These are phyloP conservation scores for Torulaspora maleeae DNA, from an alignment of 805 yeast species.

Conservation along the genomic window DNA sequence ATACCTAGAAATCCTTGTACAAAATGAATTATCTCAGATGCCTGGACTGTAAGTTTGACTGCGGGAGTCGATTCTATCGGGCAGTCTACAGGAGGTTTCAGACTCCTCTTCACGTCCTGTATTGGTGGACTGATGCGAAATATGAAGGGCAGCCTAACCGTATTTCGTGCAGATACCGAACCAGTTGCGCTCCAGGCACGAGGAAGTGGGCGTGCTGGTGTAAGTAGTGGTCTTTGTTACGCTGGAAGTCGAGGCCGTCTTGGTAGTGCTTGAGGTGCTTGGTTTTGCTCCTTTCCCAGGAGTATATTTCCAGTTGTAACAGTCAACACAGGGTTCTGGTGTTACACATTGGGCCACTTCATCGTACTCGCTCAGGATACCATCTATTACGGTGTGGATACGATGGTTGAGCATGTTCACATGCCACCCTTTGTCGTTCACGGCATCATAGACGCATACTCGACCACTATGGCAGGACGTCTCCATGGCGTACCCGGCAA, in stretches of 20 bases:
- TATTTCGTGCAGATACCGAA: conserved; percentile 35
- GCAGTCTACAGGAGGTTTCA: not conserved
- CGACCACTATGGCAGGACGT: conserved; percentile 89
- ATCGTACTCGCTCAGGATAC: conserved; percentile 66
- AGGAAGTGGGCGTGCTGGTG: conserved; percentile 20
- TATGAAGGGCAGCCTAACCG: conserved; percentile 5
- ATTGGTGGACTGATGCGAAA: too few relatives aligned
- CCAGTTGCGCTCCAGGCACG: conserved; percentile 36
- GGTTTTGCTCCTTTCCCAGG: conserved; percentile 36
- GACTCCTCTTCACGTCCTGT: too few relatives aligned
- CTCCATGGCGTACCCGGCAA: conserved; percentile 97
- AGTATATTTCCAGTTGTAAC: conserved; percentile 82
- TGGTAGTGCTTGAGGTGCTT: not conserved
- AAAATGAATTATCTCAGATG: not conserved
- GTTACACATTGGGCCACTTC: conserved; percentile 67
- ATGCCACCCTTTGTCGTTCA: conserved; percentile 85
- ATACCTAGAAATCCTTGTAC: conserved; percentile 7
- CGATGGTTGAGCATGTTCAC: conserved; percentile 84
- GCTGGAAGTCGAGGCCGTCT: conserved; percentile 27
- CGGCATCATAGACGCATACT: conserved; percentile 84
- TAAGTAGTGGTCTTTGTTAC: conserved; percentile 14
- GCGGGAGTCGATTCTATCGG: not conserved
- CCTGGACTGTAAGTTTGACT: not conserved
- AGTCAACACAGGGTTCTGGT: conserved; percentile 84
- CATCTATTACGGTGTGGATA: conserved; percentile 85